Base-by-base conservation (phyloP, 768 basidiomycete species). In the Lactarius quietus region DNA sequence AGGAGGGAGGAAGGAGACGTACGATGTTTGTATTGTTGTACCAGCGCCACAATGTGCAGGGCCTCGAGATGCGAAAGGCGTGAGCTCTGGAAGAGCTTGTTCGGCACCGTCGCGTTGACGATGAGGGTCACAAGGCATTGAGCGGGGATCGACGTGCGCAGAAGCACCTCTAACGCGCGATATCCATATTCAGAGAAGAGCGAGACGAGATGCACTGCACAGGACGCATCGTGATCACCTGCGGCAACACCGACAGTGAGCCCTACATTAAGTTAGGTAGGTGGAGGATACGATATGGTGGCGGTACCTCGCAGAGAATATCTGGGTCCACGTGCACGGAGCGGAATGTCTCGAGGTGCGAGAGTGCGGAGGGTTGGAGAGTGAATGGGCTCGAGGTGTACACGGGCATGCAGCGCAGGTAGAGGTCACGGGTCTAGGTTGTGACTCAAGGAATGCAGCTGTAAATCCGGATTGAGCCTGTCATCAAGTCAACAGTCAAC, bases 21-120 rank as follows among this genome's bases (percentile, higher is more conserved):
- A 80, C 85, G 54, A 79, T 74, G 3, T 77, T n/a, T 79, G 61
- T 82, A 82, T 17, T 80, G 78, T 3, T 81, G 78, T 67, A 82
- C 76, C 23, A 87, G 75, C 55, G 86, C 78, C 12, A 88, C 84
- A 33, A 88, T 74, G 70, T 88, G 86, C 35, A 88, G 72, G 1
- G 86, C 84, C 71, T 88, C 85, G 56, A 89, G 74, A 38, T 76
- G 59, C 0, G 81, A 79, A 6, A 87, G 76, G 6, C 83, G 78
- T 51, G 69, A 88, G 76, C 57, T 83, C 3, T 75, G 67, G 28
- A 88, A 73, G 58, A 88, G 74, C 58, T 76, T 73, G 1, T 75
- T 71, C 0, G 80, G 76, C 1, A 74, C 71, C 4, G 65, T 59
- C 36, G 79, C 74, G 66, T 86, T 86, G 57, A 87, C 83, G 41